Percentiles rank a stretch among this genome's conserved stretches.
Evolutionary conservation across 169 alveolate genomes (phyloP).

Genomic region (Cryptosporidium muris): DNA sequence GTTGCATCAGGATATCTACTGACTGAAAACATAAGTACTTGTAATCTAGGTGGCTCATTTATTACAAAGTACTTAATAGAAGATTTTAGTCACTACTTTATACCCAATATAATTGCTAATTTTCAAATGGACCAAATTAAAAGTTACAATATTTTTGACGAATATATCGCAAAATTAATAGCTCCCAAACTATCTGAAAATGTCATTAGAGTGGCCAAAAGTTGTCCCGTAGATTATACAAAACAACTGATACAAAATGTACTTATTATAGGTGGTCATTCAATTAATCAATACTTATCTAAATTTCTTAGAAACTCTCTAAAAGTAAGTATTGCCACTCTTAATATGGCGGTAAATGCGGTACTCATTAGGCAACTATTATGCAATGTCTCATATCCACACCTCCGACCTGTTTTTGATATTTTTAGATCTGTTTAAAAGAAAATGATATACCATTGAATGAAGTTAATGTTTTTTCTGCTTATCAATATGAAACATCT

Average conservation of each 20-base stretch:
- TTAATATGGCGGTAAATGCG: background rate
- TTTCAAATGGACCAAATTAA: constrained; percentile 9
- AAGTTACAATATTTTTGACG: constrained; percentile 36
- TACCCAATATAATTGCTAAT: constrained; percentile 12
- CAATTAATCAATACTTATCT: constrained; percentile 17
- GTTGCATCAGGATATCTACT: constrained; percentile 62
- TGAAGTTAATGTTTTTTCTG: constrained; percentile 6
- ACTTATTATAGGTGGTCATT: constrained; percentile 49
- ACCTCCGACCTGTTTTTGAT: background rate
- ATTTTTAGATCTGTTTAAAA: constrained; percentile 6
- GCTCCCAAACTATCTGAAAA: constrained; percentile 41
- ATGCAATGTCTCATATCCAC: background rate
- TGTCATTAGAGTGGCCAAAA: constrained; percentile 25
- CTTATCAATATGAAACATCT: constrained; percentile 6
- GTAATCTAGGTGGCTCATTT: constrained; percentile 47
- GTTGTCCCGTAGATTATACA: constrained; percentile 59
- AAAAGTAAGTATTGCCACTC: constrained; percentile 25
- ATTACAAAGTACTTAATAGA: constrained; percentile 20
- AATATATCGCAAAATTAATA: constrained; percentile 15
- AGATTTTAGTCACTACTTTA: constrained; percentile 2
- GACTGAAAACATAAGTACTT: constrained; percentile 36
- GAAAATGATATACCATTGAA: background rate
- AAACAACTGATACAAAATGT: constrained; percentile 30
- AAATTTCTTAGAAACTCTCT: constrained; percentile 10
- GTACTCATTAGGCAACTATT: background rate